Evolutionary conservation across 306 rosid species (phyloP), one percentile per base, ranked within the genome.

Genomic region (Cicer arietinum): DNA sequence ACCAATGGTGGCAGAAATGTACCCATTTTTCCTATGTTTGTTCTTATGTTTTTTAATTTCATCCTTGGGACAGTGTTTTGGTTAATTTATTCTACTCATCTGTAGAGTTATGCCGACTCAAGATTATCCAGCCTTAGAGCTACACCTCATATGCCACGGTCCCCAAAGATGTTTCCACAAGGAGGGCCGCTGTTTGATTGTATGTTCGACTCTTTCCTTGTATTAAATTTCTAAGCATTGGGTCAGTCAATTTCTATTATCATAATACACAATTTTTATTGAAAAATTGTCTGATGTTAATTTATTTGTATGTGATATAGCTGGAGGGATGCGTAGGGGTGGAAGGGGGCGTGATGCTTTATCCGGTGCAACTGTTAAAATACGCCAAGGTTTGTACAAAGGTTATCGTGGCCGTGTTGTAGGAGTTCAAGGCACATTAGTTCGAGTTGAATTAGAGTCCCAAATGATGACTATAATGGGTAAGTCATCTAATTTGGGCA

Each of bases 401-500:
- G 98, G 98, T 7, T 94, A 91, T 13, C 94, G 96, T 6, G 96
- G 97, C 6, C 97, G 97, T 70, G 91, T 94, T 71, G 88, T 90
- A 70, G 98, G 90, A 75, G 63, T 85, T 62, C 90, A 94, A 79
- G 98, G 96, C 74, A 39, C 85, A 39, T 71, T 59, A 62, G 97
- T 94, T 67, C 87, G 97, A 72, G 94, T 94, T 81, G 99, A 95
- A 77, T 76, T 95, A 72, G 99, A 95, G 73, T 90, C 99, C 6
- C 99, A 95, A 69, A 95, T 95, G 99, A 95, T 85, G 86, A 91
- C 90, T 73, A 96, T 95, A 74, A 95, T 94, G 65, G 98, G 99
- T 85, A 86, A 64, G 88, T 81, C 42, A 1, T 52, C 25, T 51
- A 20, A 13, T 71, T n/a, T 65, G 41, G 50, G 63, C 13, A 37